A percentile compares a stretch with the other conserved stretches of the same genome.
Conservation (phyloP, 2,329 filamentous ascomycete genomes). For the Ophiostoma sp. region DNA sequence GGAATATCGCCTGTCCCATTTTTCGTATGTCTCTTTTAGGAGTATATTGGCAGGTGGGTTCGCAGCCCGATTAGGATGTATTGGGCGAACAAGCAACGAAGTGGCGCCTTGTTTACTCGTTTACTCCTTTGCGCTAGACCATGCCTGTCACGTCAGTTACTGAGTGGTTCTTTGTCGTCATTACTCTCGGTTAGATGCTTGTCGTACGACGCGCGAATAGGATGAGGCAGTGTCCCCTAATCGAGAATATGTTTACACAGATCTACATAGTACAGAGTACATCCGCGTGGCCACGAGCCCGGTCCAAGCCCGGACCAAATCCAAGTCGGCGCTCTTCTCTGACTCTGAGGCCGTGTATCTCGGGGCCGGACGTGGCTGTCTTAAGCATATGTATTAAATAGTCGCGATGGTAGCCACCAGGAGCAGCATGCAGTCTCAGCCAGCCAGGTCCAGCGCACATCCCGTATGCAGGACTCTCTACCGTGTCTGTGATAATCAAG, state of each 20-base stretch:
- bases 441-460: neutral
- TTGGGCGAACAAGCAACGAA: neutral
- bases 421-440: no score
- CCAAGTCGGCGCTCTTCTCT: neutral
- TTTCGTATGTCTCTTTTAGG: neutral
- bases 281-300: neutral
- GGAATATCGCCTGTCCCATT: neutral
- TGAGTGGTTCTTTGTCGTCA: neutral
- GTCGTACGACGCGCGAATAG: neutral
- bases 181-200: neutral
- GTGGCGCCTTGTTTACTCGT: slow-evolving; percentile 1
- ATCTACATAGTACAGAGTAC: neutral
- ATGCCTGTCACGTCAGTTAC: neutral
- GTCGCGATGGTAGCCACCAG: no score
- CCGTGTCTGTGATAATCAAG: neutral
- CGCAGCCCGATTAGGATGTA: neutral
- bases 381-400: no score
- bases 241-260: neutral
- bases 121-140: neutral
- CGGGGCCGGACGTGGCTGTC: no score
- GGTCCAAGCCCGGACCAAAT: neutral
- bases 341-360: neutral
- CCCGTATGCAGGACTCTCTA: neutral
- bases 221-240: no score
- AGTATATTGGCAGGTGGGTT: neutral